Evolutionary conservation across 192 early-diverging fungal species (phyloP), one percentile per base, ranked within the genome.

Genomic region (Podila horticola): DNA sequence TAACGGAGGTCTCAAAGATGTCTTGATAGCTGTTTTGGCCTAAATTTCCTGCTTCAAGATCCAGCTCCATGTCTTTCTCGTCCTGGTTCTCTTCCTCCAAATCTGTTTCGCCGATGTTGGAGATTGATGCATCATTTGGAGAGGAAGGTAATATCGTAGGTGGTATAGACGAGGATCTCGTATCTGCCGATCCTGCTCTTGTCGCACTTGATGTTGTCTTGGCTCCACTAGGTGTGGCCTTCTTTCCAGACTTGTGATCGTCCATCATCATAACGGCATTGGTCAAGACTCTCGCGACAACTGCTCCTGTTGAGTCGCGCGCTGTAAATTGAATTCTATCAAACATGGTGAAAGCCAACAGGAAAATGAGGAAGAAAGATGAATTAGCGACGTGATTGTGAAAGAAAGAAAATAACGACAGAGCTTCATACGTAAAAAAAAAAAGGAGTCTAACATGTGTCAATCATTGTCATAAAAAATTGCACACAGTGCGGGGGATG

Each of bases 191-290:
- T 8, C 52, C 52, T 10, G 52, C 52, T 55, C 22, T n/a, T 55
- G 24, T 26, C 11, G 6, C 52, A 19, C 13, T 24, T 55, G 24
- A 3, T 63, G 68, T 34, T 28, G 67, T 13, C 17, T 58, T 29
- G 17, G 12, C 20, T 30, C 15, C 19, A 24, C 29, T 30, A 17
- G 74, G 52, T 12, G 48, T 11, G 29, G 62, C 30, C 20, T 67
- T 50, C 34, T 94, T 94, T 22, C 90, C 87, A 20, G 93, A 94
- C 82, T 96, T 96, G 88, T 96, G 95, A 83, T 96, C 95, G 71
- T 96, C 95, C 36, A 94, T 96, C 74, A 96, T 94, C 87, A 95
- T 89, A 38, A 96, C 94, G 3, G 95, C 94, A 49, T 93, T 89
- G 60, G 94, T 92, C 33, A 95, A 76, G 22, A 89, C 90, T 30